These are phyloP conservation scores for Nakaseomyces sp. DNA, from an alignment of 1,139 yeast genomes.

Conservation along the genomic window DNA sequence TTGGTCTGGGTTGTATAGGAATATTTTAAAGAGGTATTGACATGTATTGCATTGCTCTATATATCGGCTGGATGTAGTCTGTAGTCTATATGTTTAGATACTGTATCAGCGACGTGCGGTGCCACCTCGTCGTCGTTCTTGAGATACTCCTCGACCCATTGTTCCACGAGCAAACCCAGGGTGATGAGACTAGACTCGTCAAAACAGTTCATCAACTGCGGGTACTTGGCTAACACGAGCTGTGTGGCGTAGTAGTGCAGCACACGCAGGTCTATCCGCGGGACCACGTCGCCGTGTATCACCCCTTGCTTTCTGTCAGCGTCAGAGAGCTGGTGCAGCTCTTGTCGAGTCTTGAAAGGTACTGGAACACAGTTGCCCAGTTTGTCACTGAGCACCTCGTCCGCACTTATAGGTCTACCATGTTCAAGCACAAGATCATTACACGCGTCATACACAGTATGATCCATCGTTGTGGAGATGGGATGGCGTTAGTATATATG, in stretches of 20 bases:
- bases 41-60: constrained; percentile 9
- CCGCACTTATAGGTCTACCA: constrained; percentile 27
- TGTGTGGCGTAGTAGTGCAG: constrained; percentile 30
- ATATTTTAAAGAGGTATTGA: too few species aligned
- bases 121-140: constrained; percentile 10
- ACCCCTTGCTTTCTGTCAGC: constrained; percentile 20
- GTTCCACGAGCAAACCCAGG: constrained; percentile 25
- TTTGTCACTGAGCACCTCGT: constrained; percentile 26
- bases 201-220: constrained; percentile 24
- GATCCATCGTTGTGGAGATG: constrained; percentile 20
- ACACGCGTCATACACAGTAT: constrained; percentile 28
- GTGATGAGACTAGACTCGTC: constrained; percentile 30
- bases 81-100: constrained; percentile 23
- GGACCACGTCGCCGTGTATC: constrained; percentile 24
- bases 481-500: too few species aligned
- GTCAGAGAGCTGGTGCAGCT: constrained; percentile 19
- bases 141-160: constrained; percentile 27
- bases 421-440: constrained; percentile 22
- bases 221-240: constrained; percentile 25
- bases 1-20: too few species aligned
- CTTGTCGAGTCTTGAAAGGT: constrained; percentile 28
- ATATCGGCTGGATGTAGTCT: constrained; percentile 25
- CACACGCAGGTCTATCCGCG: constrained; percentile 26
- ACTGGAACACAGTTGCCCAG: constrained; percentile 25
- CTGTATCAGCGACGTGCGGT: constrained; percentile 4